Conservation (phyloP, 306 rosid species). For the Ammopiptanthus mongolicus region DNA sequence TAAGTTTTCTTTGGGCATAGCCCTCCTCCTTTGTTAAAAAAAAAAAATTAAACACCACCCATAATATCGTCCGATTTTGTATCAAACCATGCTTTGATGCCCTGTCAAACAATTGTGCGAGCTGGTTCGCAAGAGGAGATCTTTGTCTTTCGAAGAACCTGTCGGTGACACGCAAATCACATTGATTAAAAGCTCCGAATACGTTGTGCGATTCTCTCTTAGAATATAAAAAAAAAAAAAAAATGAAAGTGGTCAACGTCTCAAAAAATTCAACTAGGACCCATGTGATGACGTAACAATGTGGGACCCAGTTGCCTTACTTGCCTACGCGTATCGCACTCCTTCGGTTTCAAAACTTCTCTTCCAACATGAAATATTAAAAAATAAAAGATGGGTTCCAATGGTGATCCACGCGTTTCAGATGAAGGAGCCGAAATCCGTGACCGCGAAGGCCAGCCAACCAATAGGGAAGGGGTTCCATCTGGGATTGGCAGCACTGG, state of each 20-base stretch:
- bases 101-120: neutral
- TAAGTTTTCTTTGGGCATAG: no score
- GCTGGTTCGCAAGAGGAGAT: slow-evolving; percentile 42
- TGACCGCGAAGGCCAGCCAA: slow-evolving; percentile 2
- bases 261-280: neutral
- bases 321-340: slow-evolving; percentile 20
- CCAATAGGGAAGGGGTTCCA: neutral
- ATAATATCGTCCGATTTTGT: no score
- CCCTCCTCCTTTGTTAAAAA: no score
- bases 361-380: neutral
- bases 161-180: slow-evolving; percentile 25
- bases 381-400: neutral
- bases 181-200: neutral
- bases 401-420: slow-evolving; percentile 27
- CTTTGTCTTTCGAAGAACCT: slow-evolving; percentile 22
- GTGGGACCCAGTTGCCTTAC: slow-evolving; percentile 1
- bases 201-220: neutral
- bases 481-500: neutral
- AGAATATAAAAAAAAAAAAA: neutral
- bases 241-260: neutral
- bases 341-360: slow-evolving; percentile 29
- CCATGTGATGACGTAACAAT: slow-evolving; percentile 5
- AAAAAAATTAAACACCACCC: no score
- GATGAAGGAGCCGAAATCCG: neutral
- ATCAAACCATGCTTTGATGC: neutral